Conservation (phyloP, 1,139 yeast species). For the Lipomyces yarrowii region DNA sequence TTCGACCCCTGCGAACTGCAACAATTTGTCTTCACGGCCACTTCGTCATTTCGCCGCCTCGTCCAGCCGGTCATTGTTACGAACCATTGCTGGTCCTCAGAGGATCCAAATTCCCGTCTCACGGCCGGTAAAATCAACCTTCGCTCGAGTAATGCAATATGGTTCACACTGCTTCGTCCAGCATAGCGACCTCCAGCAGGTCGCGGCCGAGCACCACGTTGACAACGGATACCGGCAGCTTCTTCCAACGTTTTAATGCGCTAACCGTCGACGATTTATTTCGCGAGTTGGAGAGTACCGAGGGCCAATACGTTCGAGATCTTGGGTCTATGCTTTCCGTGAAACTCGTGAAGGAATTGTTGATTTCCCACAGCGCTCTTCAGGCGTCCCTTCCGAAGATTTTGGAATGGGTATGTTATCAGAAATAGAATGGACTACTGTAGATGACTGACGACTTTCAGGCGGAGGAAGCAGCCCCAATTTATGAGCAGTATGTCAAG, state of each 20-base stretch:
- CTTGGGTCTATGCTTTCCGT: slow-evolving; percentile 17
- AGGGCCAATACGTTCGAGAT: slow-evolving; percentile 22
- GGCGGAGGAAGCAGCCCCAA: slow-evolving; percentile 34
- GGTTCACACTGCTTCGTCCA: slow-evolving; percentile 19
- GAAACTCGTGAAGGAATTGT: slow-evolving; percentile 20
- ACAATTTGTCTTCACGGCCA: neutral
- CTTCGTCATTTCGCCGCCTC: neutral
- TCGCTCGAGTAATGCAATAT: neutral
- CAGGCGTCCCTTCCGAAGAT: slow-evolving; percentile 22
- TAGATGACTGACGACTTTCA: neutral
- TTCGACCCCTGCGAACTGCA: neutral
- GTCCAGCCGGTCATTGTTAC: neutral
- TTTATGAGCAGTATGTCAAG: slow-evolving; percentile 41
- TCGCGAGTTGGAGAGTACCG: slow-evolving; percentile 20
- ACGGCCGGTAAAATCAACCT: neutral
- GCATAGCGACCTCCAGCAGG: slow-evolving; percentile 17
- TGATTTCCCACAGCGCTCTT: slow-evolving; percentile 23
- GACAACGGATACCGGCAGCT: slow-evolving; percentile 1
- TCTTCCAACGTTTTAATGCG: slow-evolving; percentile 18
- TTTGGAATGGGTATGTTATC: slow-evolving; percentile 24
- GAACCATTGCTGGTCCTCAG: neutral
- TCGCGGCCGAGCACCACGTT: slow-evolving; percentile 12
- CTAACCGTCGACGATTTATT: slow-evolving; percentile 30
- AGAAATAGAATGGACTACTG: neutral
- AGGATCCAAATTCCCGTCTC: neutral